These are phyloP conservation scores for Dalbergia cultrata DNA, from an alignment of 306 rosid genomes.

Conservation along the genomic window DNA sequence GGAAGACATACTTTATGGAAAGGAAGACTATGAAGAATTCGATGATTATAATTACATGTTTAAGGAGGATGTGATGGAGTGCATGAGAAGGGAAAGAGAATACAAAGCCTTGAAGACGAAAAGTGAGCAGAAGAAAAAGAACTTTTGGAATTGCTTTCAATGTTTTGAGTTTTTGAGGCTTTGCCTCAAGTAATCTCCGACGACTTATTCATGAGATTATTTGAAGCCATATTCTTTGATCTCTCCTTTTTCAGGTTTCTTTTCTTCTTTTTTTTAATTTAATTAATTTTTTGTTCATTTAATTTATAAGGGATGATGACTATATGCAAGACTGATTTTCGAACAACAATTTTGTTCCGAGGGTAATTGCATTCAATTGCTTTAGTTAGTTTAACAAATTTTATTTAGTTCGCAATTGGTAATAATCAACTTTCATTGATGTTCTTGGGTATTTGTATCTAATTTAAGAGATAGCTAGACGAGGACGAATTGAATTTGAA, in stretches of 20 bases:
- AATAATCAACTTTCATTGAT: too few species aligned
- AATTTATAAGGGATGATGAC: background rate
- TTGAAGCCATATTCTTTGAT: background rate
- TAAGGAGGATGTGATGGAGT: conserved; percentile 50
- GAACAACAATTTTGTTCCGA: background rate
- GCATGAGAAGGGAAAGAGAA: conserved; percentile 43
- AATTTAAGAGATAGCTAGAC: background rate
- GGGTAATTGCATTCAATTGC: background rate
- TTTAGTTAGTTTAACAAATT: background rate
- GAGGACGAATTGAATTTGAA: background rate
- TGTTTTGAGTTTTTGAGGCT: conserved; percentile 49
- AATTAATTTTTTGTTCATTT: background rate
- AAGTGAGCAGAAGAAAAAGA: conserved; percentile 2
- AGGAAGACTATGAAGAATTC: conserved; percentile 43
- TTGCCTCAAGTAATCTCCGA: background rate
- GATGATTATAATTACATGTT: conserved; percentile 15
- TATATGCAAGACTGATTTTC: background rate
- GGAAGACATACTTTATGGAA: conserved; percentile 48
- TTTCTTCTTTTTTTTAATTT: background rate
- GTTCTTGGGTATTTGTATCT: too few species aligned
- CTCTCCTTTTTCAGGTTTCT: background rate
- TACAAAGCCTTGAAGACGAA: conserved; percentile 22
- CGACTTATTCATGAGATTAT: background rate
- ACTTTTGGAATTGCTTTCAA: background rate
- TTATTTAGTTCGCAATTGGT: background rate